Conservation (phyloP, 805 yeast species). For the Grigorovia transvaalensis region DNA sequence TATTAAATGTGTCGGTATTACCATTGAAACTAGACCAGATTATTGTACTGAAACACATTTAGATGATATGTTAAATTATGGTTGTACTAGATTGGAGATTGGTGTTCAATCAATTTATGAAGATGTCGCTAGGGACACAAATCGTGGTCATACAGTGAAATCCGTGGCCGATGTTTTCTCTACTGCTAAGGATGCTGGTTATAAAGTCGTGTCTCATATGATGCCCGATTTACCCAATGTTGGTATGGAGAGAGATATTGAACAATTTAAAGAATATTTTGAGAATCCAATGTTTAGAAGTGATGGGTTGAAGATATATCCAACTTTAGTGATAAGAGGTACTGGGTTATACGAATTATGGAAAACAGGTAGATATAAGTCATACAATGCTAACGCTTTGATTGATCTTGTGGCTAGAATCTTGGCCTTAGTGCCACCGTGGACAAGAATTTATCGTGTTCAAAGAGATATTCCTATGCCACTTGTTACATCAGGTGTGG, state of each 20-base stretch:
- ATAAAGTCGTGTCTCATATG: slow-evolving; percentile 96
- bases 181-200: slow-evolving; percentile 95
- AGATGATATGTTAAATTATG: slow-evolving; percentile 90
- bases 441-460: slow-evolving; percentile 97
- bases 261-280: slow-evolving; percentile 91
- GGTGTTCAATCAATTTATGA: slow-evolving; percentile 97
- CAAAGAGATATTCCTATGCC: slow-evolving; percentile 99
- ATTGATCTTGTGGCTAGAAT: slow-evolving; percentile 94
- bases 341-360: slow-evolving; percentile 95
- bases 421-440: slow-evolving; percentile 93
- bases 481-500: slow-evolving; percentile 92
- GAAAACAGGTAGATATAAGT: slow-evolving; percentile 91
- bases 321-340: slow-evolving; percentile 93
- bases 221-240: slow-evolving; percentile 99
- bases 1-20: slow-evolving; percentile 96
- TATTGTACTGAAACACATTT: slow-evolving; percentile 94
- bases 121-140: slow-evolving; percentile 96
- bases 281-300: slow-evolving; percentile 96
- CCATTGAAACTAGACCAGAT: slow-evolving; percentile 97
- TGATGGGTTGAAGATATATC: slow-evolving; percentile 91
- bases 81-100: slow-evolving; percentile 92
- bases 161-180: slow-evolving; percentile 94
- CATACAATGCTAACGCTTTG: slow-evolving; percentile 88
- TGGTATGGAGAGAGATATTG: slow-evolving; percentile 95
- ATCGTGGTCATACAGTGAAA: slow-evolving; percentile 94